These are phyloP conservation scores for Aurinia saxatilis DNA, from an alignment of 345 rosid species.

Conservation along the genomic window DNA sequence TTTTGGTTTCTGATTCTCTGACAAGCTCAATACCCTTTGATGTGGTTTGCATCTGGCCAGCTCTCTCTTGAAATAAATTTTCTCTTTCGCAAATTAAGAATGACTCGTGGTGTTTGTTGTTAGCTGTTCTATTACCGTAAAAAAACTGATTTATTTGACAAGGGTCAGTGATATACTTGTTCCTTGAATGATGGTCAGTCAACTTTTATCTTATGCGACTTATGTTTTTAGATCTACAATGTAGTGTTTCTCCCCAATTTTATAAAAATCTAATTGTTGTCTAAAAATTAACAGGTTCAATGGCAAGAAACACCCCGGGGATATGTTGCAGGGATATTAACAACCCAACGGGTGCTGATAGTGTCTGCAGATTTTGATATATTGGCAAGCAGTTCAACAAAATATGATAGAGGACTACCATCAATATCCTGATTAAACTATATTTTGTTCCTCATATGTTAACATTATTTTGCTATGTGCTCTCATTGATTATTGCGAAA, in stretches of 20 bases:
- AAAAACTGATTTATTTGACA: not conserved
- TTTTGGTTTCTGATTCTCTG: not conserved
- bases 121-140: not conserved
- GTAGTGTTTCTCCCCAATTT: not conserved
- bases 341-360: slow-evolving; percentile 90
- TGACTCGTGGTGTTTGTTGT: not conserved
- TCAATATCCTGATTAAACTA: slow-evolving; percentile 64
- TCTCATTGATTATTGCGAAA: slow-evolving; percentile 17
- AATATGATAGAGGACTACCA: slow-evolving; percentile 90
- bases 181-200: slow-evolving; percentile 1
- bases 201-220: not conserved
- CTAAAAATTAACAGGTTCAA: slow-evolving; percentile 48
- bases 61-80: not conserved
- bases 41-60: slow-evolving; percentile 1
- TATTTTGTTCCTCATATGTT: not conserved
- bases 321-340: slow-evolving; percentile 86
- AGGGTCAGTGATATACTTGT: not conserved
- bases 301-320: slow-evolving; percentile 96
- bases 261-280: not conserved
- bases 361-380: slow-evolving; percentile 83
- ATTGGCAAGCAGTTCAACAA: slow-evolving; percentile 72
- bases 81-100: not conserved
- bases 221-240: not conserved
- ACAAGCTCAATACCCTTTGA: not conserved
- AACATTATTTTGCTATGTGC: not conserved